Evolutionary conservation across 305 asterid species (phyloP).

Genomic region (Nicotiana rustica): DNA sequence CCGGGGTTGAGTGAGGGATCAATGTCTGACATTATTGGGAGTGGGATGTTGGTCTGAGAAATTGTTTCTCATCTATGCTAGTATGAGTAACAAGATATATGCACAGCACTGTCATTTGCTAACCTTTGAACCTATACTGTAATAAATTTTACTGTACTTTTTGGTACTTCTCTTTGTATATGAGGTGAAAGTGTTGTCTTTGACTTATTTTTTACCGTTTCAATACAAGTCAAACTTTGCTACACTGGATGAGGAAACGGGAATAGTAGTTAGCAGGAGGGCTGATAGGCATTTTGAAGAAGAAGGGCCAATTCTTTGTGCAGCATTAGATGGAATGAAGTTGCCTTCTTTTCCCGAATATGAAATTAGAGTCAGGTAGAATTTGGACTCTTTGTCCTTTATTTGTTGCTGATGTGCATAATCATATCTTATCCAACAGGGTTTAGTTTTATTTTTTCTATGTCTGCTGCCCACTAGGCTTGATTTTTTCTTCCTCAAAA

Average conservation of each 20-base stretch:
- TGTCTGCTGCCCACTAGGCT: background rate
- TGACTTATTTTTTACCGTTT: constrained; percentile 33
- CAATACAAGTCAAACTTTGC: constrained; percentile 87
- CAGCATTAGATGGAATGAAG: constrained; percentile 91
- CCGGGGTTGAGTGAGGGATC: background rate
- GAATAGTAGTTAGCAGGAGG: constrained; percentile 87
- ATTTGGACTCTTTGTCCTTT: background rate
- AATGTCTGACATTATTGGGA: background rate
- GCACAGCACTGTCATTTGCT: background rate
- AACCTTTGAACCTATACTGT: constrained; percentile 8
- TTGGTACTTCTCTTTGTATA: constrained; percentile 29
- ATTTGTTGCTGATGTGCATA: constrained; percentile 3
- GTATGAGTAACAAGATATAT: background rate
- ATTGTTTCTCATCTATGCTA: background rate
- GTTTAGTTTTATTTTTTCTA: background rate
- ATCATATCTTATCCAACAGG: constrained; percentile 22
- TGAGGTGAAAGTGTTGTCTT: constrained; percentile 30
- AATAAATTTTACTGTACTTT: background rate
- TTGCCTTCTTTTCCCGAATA: constrained; percentile 78
- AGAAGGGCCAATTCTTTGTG: constrained; percentile 94
- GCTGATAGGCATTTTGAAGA: constrained; percentile 99
- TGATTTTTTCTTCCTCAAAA: background rate
- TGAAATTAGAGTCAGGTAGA: constrained; percentile 95
- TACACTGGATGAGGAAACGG: constrained; percentile 83
- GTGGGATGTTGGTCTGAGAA: background rate